phyloP scores from a whole-genome alignment of 176 grass and related monocot species.

The Themeda triandra region DNA sequence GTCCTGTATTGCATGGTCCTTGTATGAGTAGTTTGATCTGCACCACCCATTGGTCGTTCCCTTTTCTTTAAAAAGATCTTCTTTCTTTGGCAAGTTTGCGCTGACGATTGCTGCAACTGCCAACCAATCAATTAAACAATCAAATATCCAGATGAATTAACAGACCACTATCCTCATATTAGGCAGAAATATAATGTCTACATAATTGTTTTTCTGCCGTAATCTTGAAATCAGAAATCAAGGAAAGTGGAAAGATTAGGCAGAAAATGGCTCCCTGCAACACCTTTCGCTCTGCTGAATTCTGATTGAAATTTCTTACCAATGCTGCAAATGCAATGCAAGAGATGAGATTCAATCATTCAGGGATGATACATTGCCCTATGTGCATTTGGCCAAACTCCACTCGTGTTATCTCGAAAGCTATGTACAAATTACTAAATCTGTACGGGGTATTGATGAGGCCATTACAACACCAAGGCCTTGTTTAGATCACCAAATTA shows the following conservation, averaged over 20 bases:
- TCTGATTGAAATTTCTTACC: background rate
- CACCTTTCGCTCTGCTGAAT: too few relatives aligned
- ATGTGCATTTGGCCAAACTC: background rate
- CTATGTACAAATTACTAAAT: constrained; percentile 49
- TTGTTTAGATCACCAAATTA: too few relatives aligned
- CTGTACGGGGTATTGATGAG: background rate
- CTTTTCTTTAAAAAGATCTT: background rate
- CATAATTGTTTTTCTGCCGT: background rate
- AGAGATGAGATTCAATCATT: background rate
- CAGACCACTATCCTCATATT: background rate
- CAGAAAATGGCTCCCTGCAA: background rate
- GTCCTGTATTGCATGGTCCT: constrained; percentile 11
- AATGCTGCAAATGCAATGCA: background rate
- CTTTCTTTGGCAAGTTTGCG: background rate
- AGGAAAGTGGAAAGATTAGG: background rate
- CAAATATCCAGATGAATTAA: background rate
- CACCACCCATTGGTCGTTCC: background rate
- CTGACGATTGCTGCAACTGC: background rate
- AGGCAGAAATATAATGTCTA: background rate
- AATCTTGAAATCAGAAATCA: background rate
- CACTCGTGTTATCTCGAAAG: constrained; percentile 20
- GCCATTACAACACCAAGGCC: constrained; percentile 17
- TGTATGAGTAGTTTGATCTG: background rate
- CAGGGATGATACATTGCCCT: background rate
- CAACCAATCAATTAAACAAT: background rate